phyloP scores from a whole-genome alignment of 495 filamentous ascomycete genomes.

The Alectoria sarmentosa region DNA sequence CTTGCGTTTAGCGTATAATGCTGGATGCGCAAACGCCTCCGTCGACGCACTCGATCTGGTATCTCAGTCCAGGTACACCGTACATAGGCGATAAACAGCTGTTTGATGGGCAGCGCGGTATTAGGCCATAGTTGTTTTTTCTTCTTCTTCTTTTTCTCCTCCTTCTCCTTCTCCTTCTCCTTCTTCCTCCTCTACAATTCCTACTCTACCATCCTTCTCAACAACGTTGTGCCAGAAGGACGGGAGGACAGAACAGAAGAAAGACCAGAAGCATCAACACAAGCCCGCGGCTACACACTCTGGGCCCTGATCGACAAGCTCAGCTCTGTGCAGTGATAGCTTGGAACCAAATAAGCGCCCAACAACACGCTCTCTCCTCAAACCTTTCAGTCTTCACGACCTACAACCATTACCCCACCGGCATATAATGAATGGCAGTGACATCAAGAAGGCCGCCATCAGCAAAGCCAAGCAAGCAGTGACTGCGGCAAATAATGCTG shows the following conservation, averaged over 20 bases:
- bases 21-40: neutral
- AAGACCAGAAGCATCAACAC: too few species aligned
- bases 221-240: conserved; percentile 3
- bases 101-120: neutral
- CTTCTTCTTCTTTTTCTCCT: neutral
- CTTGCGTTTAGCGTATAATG: neutral
- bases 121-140: neutral
- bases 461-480: conserved; percentile 76
- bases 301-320: conserved; percentile 6
- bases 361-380: neutral
- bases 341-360: conserved; percentile 4
- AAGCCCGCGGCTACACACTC: conserved; percentile 1
- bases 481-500: conserved; percentile 47
- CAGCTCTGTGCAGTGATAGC: conserved; percentile 9
- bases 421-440: conserved; percentile 62
- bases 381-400: neutral
- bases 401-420: conserved; percentile 5
- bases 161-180: conserved; percentile 3
- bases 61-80: neutral
- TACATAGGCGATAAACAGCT: neutral
- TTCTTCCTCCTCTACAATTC: conserved; percentile 8
- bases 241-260: too few species aligned
- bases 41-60: conserved; percentile 5
- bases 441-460: conserved; percentile 67
- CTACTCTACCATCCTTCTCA: neutral